Base-by-base conservation (phyloP, 352 stramenopile genomes). In the Aphanomyces cochlioides region DNA sequence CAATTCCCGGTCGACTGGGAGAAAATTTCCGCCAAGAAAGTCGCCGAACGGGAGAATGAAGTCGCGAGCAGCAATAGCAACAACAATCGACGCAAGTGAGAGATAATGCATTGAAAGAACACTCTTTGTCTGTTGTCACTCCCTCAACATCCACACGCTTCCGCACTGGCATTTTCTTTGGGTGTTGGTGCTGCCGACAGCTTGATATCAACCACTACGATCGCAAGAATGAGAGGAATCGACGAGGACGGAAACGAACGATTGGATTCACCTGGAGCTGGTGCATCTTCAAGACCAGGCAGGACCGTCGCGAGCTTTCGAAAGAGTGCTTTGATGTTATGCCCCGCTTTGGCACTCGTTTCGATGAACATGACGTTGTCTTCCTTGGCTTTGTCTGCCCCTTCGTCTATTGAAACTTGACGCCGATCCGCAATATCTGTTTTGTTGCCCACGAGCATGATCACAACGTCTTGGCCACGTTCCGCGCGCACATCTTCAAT, bases 371-470 rank as follows among this genome's bases (percentile, higher is more conserved):
- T 95, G 65, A 99, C 90, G 66, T 97, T 96, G 78, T 99, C 95
- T 72, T 98, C 96, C 73, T 97, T 98, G 38, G 97, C 96, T 67
- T 98, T 98, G 77, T 99, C 96, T 37, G 98, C 94, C 40, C 97
- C 98, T 75, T 99, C 98, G 75, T 99, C 97, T 58, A 98, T 98
- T 47, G 93, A 97, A 7, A 98, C 95, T 75, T 98, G 90, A 57
- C 90, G 88, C 69, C 97, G 96, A 73, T 99, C 97, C 53, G 92
- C 97, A 56, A 99, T 92, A 80, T 99, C 98, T 45, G 97, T 99
- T 84, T 99, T 99, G 83, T 99, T 99, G 64, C 97, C 98, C 41
- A 99, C 98, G 7, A 99, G 82, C 83, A 99, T 98, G 84, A 99
- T 98, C 45, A 99, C 93, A 36, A 99, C 97, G 78, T 99, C 97